A percentile compares a stretch with the other conserved stretches of the same genome.
Conservation (phyloP, 331 rosid genomes). For the Rosa hybrid region DNA sequence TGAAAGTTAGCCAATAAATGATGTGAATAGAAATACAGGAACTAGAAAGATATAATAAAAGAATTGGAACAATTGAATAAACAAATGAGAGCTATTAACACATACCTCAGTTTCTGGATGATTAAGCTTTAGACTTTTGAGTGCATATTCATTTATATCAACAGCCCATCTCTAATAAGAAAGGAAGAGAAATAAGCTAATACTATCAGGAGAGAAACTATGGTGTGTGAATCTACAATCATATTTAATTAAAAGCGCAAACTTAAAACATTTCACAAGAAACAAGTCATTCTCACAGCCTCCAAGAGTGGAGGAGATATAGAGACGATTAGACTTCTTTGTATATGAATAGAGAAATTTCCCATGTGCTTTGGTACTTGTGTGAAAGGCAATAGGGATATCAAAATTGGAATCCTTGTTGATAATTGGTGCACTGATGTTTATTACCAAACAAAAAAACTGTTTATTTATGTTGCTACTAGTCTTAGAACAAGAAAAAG, state of each 20-base stretch:
- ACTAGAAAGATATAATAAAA: not conserved
- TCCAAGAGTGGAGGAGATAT: not conserved
- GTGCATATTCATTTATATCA: conserved; percentile 56
- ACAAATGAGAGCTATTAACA: not conserved
- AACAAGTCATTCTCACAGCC: not conserved
- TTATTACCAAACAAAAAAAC: too few relatives aligned
- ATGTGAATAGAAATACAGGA: not conserved
- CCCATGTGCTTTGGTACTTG: too few relatives aligned
- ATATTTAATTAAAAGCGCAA: not conserved
- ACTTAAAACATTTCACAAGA: not conserved
- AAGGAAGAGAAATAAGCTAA: not conserved
- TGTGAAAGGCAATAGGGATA: too few relatives aligned
- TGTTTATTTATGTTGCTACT: not conserved
- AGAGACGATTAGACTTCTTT: too few relatives aligned
- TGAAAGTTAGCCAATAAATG: not conserved
- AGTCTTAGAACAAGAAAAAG: not conserved
- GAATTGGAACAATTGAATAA: not conserved
- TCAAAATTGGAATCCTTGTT: too few relatives aligned
- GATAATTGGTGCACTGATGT: not conserved
- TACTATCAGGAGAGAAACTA: not conserved
- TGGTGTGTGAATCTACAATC: not conserved
- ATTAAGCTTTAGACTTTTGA: conserved; percentile 54
- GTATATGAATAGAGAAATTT: too few relatives aligned
- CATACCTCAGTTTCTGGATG: conserved; percentile 73
- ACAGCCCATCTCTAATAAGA: conserved; percentile 68